phyloP scores from a whole-genome alignment of 1,284 basidiomycete genomes.

The Microbotryomycetes sp. region DNA sequence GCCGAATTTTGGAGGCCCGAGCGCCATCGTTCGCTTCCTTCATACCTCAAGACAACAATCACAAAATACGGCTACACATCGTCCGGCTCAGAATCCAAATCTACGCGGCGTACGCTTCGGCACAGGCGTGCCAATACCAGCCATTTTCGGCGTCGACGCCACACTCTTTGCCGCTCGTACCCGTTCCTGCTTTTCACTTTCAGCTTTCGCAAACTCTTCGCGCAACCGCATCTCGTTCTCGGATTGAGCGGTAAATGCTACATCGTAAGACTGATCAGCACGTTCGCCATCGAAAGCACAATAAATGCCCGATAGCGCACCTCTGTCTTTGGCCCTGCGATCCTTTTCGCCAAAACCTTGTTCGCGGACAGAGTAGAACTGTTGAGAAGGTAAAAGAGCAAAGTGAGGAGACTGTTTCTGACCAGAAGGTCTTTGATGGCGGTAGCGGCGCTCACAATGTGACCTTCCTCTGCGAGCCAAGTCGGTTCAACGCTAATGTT shows the following conservation, averaged over 20 bases:
- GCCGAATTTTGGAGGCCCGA: too few species aligned
- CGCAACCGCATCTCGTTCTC: constrained; percentile 30
- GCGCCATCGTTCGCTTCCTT: too few species aligned
- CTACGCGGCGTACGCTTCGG: constrained; percentile 27
- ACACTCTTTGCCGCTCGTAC: constrained; percentile 29
- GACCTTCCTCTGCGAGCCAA: neutral
- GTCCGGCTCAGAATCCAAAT: constrained; percentile 17
- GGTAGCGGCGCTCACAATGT: neutral
- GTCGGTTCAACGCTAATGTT: constrained; percentile 65
- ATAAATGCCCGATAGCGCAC: neutral
- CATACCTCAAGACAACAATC: neutral
- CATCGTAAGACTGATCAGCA: neutral
- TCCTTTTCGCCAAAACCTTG: neutral
- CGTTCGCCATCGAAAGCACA: neutral
- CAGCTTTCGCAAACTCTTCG: constrained; percentile 22
- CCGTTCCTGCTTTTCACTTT: constrained; percentile 28
- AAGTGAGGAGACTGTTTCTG: too few species aligned
- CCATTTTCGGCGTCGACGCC: constrained; percentile 30
- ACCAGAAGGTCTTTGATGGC: neutral
- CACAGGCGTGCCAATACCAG: constrained; percentile 29
- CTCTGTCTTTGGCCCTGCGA: neutral
- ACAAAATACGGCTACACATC: neutral
- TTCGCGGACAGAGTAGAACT: constrained; percentile 1
- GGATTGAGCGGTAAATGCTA: constrained; percentile 21
- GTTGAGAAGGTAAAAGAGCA: neutral